phyloP scores from a whole-genome alignment of 306 rosid species.

The Dryas drummondii region DNA sequence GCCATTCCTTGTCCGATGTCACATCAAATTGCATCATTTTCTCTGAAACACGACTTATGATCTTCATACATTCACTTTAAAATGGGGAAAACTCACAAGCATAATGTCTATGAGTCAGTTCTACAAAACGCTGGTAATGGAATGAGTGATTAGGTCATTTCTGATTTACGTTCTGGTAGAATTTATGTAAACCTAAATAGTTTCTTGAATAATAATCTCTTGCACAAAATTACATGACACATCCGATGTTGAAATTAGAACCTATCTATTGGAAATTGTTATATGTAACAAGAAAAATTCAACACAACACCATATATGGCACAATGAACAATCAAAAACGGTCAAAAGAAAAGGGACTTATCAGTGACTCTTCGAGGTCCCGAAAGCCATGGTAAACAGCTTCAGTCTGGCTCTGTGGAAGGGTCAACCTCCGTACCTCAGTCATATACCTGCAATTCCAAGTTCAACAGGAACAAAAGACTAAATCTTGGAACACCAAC shows the following conservation, averaged over 20 bases:
- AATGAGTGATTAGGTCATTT: too few relatives aligned
- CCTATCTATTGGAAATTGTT: conserved; percentile 6
- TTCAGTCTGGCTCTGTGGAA: conserved; percentile 83
- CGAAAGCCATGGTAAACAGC: conserved; percentile 72
- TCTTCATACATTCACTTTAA: too few relatives aligned
- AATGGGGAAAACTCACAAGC: too few relatives aligned
- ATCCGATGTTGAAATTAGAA: not conserved
- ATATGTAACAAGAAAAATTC: conserved; percentile 29
- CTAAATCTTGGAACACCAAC: conserved; percentile 5
- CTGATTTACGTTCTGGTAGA: too few relatives aligned
- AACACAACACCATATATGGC: conserved; percentile 40
- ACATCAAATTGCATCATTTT: too few relatives aligned
- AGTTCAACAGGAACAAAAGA: conserved; percentile 25
- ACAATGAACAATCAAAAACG: conserved; percentile 55
- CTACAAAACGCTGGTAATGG: too few relatives aligned
- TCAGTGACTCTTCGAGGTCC: conserved; percentile 90
- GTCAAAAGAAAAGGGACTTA: conserved; percentile 63
- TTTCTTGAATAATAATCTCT: not conserved
- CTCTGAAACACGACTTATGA: too few relatives aligned
- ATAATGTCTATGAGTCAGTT: too few relatives aligned
- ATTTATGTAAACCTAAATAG: too few relatives aligned
- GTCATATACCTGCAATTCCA: conserved; percentile 73
- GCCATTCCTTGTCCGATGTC: too few relatives aligned
- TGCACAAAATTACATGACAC: not conserved
- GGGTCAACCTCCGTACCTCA: conserved; percentile 84